Conservation (phyloP, 2,329 filamentous ascomycete species). For the Ambrosiella beaveri region DNA sequence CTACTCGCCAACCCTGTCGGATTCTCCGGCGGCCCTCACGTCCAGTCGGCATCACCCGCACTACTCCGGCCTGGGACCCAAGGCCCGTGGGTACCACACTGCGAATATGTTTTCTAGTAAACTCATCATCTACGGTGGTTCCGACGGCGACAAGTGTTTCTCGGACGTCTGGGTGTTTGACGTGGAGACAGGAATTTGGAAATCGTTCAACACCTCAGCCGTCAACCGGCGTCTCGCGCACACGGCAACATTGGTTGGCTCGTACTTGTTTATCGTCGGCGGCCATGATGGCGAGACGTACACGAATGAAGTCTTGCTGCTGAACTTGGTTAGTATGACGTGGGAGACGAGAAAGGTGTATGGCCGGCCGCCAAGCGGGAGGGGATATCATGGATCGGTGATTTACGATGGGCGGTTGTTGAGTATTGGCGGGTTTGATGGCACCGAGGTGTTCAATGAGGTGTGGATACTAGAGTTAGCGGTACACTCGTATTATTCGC, state of each 20-base stretch:
- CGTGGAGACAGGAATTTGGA: constrained; percentile 44
- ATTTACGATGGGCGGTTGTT: constrained; percentile 48
- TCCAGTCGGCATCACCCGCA: not conserved
- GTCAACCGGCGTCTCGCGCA: constrained; percentile 50
- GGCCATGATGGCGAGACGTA: constrained; percentile 56
- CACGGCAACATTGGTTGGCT: constrained; percentile 51
- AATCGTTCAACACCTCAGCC: constrained; percentile 37
- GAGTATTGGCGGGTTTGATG: constrained; percentile 51
- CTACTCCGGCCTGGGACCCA: constrained; percentile 24
- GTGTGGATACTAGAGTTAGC: constrained; percentile 51
- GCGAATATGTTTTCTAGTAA: constrained; percentile 58
- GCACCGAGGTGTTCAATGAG: constrained; percentile 48
- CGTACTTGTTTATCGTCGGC: constrained; percentile 52
- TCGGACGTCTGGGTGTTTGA: constrained; percentile 60
- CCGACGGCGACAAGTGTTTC: constrained; percentile 55
- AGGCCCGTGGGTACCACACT: constrained; percentile 52
- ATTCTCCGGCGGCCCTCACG: not conserved
- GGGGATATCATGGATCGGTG: constrained; percentile 50
- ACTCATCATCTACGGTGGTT: constrained; percentile 54
- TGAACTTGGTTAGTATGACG: constrained; percentile 58
- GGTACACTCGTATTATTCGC: constrained; percentile 54
- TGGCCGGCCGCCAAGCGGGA: constrained; percentile 41
- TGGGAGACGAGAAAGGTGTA: constrained; percentile 53
- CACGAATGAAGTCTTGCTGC: constrained; percentile 48
- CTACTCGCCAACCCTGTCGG: constrained; percentile 27